Percentiles rank a stretch among this genome's conserved stretches.
Conservation (phyloP, 2,329 filamentous ascomycete genomes). For the Colletotrichum sojae region DNA sequence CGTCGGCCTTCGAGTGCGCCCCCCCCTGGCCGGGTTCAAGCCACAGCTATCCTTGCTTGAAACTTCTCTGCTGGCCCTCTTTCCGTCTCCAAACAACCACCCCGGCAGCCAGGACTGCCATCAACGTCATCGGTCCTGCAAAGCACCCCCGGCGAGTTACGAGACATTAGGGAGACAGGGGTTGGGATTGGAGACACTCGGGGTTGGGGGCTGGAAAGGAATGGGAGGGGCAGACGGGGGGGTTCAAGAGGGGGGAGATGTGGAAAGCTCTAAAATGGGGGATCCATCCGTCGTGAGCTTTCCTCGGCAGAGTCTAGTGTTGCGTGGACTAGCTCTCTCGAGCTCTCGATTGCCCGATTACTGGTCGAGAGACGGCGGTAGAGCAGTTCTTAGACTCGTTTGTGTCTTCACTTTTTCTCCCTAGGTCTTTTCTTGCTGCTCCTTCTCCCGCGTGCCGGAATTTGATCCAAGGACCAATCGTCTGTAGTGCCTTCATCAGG, state of each 20-base stretch:
- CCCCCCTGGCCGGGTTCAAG: slow-evolving; percentile 11
- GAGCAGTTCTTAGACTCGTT: too few relatives aligned
- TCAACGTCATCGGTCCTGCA: slow-evolving; percentile 24
- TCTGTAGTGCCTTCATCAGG: slow-evolving; percentile 14
- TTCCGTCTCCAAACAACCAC: not conserved
- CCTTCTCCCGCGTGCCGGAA: not conserved
- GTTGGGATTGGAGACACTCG: not conserved
- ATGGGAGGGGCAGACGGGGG: not conserved
- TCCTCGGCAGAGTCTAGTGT: slow-evolving; percentile 23
- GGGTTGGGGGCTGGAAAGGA: slow-evolving; percentile 16
- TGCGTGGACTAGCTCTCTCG: not conserved
- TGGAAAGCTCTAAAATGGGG: not conserved
- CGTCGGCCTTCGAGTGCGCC: not conserved
- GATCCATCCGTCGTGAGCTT: slow-evolving; percentile 15
- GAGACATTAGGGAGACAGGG: slow-evolving; percentile 18
- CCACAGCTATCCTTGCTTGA: not conserved
- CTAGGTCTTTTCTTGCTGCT: slow-evolving; percentile 5
- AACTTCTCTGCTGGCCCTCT: not conserved
- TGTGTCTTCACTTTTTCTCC: too few relatives aligned
- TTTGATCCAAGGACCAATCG: slow-evolving; percentile 15
- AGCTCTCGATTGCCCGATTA: slow-evolving; percentile 28
- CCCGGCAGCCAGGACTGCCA: not conserved
- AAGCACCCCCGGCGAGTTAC: not conserved
- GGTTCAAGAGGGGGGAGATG: not conserved
- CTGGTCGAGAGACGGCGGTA: slow-evolving; percentile 19